Conservation (phyloP, 306 rosid species). For the Trichosanthes cucumerina region DNA sequence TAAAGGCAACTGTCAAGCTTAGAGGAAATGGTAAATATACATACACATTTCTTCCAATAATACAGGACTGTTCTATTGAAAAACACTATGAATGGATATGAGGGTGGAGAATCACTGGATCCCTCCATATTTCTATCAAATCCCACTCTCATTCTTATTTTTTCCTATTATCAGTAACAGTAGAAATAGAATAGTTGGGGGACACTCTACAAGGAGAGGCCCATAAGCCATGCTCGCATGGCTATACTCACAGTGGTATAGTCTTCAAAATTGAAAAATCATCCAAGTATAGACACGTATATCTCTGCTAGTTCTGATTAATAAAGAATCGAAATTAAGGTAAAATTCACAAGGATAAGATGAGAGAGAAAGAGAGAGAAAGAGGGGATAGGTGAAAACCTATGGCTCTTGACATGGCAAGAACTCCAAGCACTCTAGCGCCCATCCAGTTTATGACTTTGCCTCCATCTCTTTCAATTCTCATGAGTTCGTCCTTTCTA, state of each 20-base stretch:
- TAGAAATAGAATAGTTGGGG: background rate
- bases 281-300: background rate
- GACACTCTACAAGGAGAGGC: background rate
- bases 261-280: background rate
- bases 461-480: constrained; percentile 65
- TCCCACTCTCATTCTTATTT: background rate
- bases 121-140: background rate
- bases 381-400: constrained; percentile 44
- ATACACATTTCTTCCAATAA: background rate
- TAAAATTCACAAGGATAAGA: background rate
- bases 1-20: background rate
- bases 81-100: background rate
- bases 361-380: constrained; percentile 13
- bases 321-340: background rate
- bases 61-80: background rate
- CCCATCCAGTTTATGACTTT: constrained; percentile 98
- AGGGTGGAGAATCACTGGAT: background rate
- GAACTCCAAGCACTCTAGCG: constrained; percentile 64
- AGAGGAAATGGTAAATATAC: background rate
- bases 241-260: background rate
- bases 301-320: background rate
- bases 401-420: constrained; percentile 90
- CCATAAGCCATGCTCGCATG: background rate
- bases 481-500: constrained; percentile 64
- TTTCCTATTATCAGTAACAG: background rate